Conservation (phyloP, 331 rosid species). For the Saraca asoca region DNA sequence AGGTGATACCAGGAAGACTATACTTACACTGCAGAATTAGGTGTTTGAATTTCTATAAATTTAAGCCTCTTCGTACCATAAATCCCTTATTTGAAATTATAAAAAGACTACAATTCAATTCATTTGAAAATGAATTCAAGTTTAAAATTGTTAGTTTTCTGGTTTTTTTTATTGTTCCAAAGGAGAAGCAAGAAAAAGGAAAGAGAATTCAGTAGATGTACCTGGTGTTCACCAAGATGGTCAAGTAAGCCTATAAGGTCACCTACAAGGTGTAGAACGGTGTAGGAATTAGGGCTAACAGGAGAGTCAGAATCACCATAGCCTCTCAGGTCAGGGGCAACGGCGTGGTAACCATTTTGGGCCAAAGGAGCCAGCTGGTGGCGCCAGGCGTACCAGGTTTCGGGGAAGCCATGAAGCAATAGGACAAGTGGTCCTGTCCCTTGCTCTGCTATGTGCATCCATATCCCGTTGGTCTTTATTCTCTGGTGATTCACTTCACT, state of each 20-base stretch:
- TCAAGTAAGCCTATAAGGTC: conserved; percentile 70
- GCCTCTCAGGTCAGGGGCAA: conserved; percentile 86
- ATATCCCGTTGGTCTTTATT: conserved; percentile 68
- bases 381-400: conserved; percentile 67
- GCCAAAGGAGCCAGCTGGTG: conserved; percentile 63
- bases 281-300: conserved; percentile 53
- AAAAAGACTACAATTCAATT: too few relatives aligned
- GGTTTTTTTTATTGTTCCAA: too few relatives aligned
- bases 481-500: conserved; percentile 60
- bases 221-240: conserved; percentile 71
- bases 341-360: conserved; percentile 62
- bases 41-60: too few relatives aligned
- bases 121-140: too few relatives aligned
- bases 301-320: conserved; percentile 77
- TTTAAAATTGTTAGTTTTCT: too few relatives aligned
- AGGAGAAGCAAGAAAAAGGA: too few relatives aligned
- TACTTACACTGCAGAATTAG: too few relatives aligned
- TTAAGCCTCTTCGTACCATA: too few relatives aligned
- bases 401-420: conserved; percentile 76
- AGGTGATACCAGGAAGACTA: too few relatives aligned
- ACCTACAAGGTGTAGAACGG: conserved; percentile 54
- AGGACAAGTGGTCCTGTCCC: conserved; percentile 83
- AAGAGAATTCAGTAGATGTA: neutral
- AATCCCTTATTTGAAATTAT: too few relatives aligned
- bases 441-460: conserved; percentile 71